These are phyloP conservation scores for Cladosporium oxysporum DNA, from an alignment of 2,329 filamentous ascomycete species.

Conservation along the genomic window DNA sequence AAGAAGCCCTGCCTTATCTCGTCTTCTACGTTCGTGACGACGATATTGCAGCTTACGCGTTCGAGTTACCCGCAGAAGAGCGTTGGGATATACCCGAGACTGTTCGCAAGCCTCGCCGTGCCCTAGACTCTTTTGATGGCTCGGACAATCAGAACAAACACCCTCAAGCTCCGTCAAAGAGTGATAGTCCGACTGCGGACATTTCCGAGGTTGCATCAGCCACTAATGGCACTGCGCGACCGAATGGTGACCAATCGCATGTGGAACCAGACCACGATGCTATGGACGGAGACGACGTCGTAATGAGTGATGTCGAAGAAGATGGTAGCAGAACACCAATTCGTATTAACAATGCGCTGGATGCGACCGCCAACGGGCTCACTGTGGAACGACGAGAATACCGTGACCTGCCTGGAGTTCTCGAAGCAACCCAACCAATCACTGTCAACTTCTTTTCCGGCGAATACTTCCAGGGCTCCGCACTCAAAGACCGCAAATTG, in stretches of 20 bases:
- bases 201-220: constrained; percentile 1
- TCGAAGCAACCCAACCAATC: constrained; percentile 42
- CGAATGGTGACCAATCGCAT: background rate
- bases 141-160: background rate
- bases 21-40: constrained; percentile 59
- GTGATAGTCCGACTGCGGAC: background rate
- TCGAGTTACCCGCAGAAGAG: constrained; percentile 37
- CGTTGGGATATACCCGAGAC: constrained; percentile 16
- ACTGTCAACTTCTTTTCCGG: constrained; percentile 57
- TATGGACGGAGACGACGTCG: constrained; percentile 42
- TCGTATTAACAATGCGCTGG: constrained; percentile 36
- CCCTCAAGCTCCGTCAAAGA: constrained; percentile 2
- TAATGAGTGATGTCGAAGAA: constrained; percentile 35
- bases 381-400: constrained; percentile 21
- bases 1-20: constrained; percentile 51
- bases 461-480: constrained; percentile 58
- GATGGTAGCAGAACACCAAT: constrained; percentile 12
- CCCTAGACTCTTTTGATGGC: background rate
- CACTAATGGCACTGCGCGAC: background rate
- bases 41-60: constrained; percentile 37
- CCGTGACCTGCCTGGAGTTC: background rate
- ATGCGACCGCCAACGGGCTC: constrained; percentile 47
- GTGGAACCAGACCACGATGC: constrained; percentile 28
- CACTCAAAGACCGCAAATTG: constrained; percentile 42
- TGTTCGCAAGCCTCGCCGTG: constrained; percentile 13